Percentiles rank a stretch among this genome's conserved stretches.
Conservation (phyloP, 202 grass and related monocot genomes). For the Miscanthus sacchariflorus region DNA sequence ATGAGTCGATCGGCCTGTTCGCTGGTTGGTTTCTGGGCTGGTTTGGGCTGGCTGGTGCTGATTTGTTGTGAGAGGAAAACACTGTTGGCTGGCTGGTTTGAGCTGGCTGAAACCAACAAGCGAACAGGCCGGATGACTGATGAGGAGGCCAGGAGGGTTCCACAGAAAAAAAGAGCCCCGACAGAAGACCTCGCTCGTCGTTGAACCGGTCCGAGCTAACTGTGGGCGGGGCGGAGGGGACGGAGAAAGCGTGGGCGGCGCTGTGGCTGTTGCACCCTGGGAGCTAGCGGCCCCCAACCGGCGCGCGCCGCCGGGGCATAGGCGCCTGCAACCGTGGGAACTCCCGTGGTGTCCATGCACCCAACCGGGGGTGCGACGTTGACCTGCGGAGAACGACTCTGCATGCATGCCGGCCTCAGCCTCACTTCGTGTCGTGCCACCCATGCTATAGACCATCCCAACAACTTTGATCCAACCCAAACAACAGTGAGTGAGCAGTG, state of each 20-base stretch:
- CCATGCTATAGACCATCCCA: background rate
- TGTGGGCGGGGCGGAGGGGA: background rate
- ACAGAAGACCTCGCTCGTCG: background rate
- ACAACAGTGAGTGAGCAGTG: too few species aligned
- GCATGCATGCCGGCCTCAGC: background rate
- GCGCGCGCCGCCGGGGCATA: slow-evolving; percentile 31
- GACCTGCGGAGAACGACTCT: slow-evolving; percentile 13
- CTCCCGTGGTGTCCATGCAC: slow-evolving; percentile 30
- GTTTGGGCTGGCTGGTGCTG: too few species aligned
- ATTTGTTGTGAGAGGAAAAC: too few species aligned
- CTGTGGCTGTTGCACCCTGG: slow-evolving; percentile 20
- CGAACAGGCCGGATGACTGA: too few species aligned
- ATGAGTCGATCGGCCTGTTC: too few species aligned
- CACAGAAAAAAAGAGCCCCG: background rate
- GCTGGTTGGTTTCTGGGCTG: too few species aligned
- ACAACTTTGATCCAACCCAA: background rate
- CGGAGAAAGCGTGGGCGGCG: slow-evolving; percentile 53
- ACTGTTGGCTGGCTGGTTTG: too few species aligned
- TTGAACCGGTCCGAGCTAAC: slow-evolving; percentile 27
- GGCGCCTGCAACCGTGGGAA: slow-evolving; percentile 29
- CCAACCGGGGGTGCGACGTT: slow-evolving; percentile 18
- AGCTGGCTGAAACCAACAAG: too few species aligned
- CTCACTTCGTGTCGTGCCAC: background rate
- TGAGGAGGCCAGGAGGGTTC: too few species aligned
- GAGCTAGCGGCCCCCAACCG: background rate